A percentile compares a stretch with the other conserved stretches of the same genome.
Conservation (phyloP, 495 filamentous ascomycete species). For the Penicillium waksmanii region DNA sequence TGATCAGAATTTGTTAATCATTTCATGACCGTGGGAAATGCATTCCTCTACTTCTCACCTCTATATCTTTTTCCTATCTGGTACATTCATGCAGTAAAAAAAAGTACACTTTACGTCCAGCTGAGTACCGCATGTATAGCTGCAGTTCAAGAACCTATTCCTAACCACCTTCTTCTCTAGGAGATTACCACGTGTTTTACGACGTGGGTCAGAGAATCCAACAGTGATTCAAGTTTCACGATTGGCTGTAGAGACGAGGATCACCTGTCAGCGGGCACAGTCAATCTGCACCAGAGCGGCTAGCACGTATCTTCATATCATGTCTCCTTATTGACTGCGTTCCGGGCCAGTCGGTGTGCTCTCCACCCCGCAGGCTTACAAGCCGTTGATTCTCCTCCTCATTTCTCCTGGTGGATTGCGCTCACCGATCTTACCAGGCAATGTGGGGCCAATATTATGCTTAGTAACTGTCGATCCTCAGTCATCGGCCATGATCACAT, state of each 20-base stretch:
- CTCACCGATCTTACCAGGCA: not conserved
- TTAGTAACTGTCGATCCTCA: constrained; percentile 18
- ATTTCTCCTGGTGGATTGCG: not conserved
- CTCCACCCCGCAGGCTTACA: not conserved
- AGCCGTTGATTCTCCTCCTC: constrained; percentile 11
- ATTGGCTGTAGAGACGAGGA: constrained; percentile 10
- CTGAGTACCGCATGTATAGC: not conserved
- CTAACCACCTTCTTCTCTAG: not conserved
- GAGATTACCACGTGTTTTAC: not conserved
- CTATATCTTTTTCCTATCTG: not conserved
- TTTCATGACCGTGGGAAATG: not conserved
- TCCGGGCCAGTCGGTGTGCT: constrained; percentile 3
- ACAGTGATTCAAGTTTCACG: not conserved
- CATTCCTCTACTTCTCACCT: not conserved
- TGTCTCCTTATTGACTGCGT: constrained; percentile 14
- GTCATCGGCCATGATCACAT: constrained; percentile 8
- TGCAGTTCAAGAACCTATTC: not conserved
- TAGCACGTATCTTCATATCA: constrained; percentile 13
- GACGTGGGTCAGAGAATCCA: not conserved
- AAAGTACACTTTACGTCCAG: not conserved
- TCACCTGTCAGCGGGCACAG: constrained; percentile 2
- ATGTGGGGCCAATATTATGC: not conserved
- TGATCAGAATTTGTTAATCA: not conserved
- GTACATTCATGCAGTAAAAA: not conserved
- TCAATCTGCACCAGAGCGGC: constrained; percentile 6